Percentiles rank a stretch among this genome's conserved stretches.
phyloP scores from a whole-genome alignment of 805 yeast species.

The Yarrowia keelungensis region DNA sequence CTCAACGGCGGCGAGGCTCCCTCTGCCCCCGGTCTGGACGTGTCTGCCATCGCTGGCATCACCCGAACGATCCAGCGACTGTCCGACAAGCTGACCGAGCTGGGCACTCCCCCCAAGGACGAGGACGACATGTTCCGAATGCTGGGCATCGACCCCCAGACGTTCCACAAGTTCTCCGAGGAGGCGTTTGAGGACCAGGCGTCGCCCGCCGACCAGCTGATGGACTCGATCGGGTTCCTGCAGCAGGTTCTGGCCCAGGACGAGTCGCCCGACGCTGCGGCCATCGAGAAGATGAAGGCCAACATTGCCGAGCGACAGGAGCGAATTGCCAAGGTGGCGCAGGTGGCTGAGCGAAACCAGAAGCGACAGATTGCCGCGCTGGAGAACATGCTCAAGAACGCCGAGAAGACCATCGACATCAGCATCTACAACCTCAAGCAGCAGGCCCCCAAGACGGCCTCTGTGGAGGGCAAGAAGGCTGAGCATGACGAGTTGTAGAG shows the following conservation, averaged over 20 bases:
- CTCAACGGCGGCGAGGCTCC: conserved; percentile 26
- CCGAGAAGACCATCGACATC: conserved; percentile 34
- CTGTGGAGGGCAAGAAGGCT: conserved; percentile 16
- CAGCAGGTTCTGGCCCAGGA: conserved; percentile 35
- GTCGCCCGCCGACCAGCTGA: conserved; percentile 32
- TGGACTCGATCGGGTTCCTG: conserved; percentile 36
- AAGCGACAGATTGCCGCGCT: conserved; percentile 35
- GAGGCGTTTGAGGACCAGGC: conserved; percentile 38
- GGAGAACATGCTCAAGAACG: conserved; percentile 37
- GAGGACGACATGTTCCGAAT: conserved; percentile 38
- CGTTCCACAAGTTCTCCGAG: conserved; percentile 32
- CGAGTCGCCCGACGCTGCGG: conserved; percentile 15
- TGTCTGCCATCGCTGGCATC: conserved; percentile 16
- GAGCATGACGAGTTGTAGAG: conserved; percentile 30
- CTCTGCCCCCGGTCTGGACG: conserved; percentile 14
- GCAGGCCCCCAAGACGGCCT: conserved; percentile 35
- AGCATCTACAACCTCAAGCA: conserved; percentile 24
- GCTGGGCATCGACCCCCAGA: conserved; percentile 36
- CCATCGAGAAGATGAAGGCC: conserved; percentile 32
- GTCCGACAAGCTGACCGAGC: conserved; percentile 38
- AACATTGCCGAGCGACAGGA: conserved; percentile 37
- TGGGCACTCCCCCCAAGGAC: conserved; percentile 36
- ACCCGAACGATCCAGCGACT: conserved; percentile 29
- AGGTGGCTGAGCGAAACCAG: conserved; percentile 38
- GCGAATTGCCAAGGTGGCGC: conserved; percentile 9